phyloP scores from a whole-genome alignment of 2,329 filamentous ascomycete species.

The Pseudopithomyces chartarum region DNA sequence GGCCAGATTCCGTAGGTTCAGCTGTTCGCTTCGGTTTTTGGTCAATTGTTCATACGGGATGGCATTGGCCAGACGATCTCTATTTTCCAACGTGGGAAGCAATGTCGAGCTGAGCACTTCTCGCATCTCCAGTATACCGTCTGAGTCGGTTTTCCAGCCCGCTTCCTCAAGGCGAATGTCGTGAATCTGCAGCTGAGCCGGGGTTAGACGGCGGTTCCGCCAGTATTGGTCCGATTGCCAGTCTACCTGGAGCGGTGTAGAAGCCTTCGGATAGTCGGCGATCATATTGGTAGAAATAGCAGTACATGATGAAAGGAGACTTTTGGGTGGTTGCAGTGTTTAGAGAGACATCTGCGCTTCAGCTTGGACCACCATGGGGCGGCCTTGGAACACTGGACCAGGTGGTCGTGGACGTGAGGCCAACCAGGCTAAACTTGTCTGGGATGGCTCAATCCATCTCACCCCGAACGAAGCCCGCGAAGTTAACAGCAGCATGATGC shows the following conservation, averaged over 20 bases:
- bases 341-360: conserved; percentile 2
- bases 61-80: conserved; percentile 25
- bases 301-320: neutral
- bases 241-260: conserved; percentile 28
- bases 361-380: conserved; percentile 2
- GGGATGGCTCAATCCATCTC: conserved; percentile 3
- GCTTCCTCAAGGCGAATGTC: conserved; percentile 43
- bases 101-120: conserved; percentile 42
- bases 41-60: conserved; percentile 27
- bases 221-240: conserved; percentile 46
- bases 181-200: conserved; percentile 46
- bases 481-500: no score
- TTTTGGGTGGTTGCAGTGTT: neutral
- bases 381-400: no score
- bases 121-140: conserved; percentile 46
- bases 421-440: neutral
- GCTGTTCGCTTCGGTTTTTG: conserved; percentile 43
- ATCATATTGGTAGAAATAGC: conserved; percentile 3
- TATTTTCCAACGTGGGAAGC: conserved; percentile 34
- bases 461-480: neutral
- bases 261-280: conserved; percentile 25
- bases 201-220: conserved; percentile 46
- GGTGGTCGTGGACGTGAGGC: no score
- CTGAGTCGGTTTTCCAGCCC: conserved; percentile 32
- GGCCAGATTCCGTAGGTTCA: conserved; percentile 40